Base-by-base conservation (phyloP, 2,329 filamentous ascomycete genomes). In the Monosporascus sp. region DNA sequence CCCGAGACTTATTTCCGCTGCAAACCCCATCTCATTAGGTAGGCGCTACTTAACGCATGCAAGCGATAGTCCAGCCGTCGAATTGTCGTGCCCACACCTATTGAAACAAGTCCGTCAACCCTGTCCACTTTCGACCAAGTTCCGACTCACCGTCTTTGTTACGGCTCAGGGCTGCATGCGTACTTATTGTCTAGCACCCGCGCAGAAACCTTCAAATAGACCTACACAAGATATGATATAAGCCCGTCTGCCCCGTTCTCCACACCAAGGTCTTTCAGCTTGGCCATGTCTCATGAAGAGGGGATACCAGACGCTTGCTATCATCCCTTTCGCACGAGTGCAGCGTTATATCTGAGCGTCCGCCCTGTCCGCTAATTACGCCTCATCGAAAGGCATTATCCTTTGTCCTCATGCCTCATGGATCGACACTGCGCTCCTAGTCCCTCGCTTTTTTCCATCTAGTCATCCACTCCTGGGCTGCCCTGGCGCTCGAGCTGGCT, bases 1-100 rank as follows among this genome's bases (percentile, higher is more conserved):
- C 45, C 48, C 48, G 6, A 49, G 24, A 38, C 37, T 37, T 37
- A 49, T 45, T 48, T 26, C 27, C 37, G 51, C 53, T 54, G 53
- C 49, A 50, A 55, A 47, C 54, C 46, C 46, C 43, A 31, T 6
- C 24, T 24, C 16, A 46, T 31, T 26, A 46, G 11, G 17, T 41
- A 19, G 11, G 11, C 11, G 11, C 11, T 46, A 26, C 26, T 24
- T 46, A 22, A 27, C 43, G n/a, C 26, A 45, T 45, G 43, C 43
- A n/a, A 22, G 11, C 43, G 9, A 31, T 27, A 27, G 43, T 45
- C 43, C 20, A 46, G 22, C 43, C 43, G 43, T 46, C 43, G 43
- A 31, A 43, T 43, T 43, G 40, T 14, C 40, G 22, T 43, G 17
- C 37, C 37, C 43, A 7, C 20, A n/a, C 11, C 14, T 24, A 46